Conservation (phyloP, 2,329 filamentous ascomycete species). For the Sporothrix luriei region DNA sequence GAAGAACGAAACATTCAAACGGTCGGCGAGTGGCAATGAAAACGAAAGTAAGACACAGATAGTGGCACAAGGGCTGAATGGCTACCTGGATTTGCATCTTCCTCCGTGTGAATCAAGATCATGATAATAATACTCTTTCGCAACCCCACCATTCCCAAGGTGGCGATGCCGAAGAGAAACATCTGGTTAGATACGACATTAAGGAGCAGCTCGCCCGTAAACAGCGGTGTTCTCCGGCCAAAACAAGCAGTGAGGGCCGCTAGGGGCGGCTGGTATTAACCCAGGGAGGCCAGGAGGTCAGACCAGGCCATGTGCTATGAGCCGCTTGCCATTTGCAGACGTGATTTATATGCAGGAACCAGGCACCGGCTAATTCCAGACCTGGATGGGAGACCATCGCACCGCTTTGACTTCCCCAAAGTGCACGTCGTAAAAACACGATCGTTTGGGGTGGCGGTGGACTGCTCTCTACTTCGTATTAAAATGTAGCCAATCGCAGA, state of each 20-base stretch:
- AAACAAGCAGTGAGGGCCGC: background rate
- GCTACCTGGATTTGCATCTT: background rate
- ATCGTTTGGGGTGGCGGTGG: background rate
- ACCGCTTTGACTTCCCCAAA: background rate
- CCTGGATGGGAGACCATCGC: background rate
- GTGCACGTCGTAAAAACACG: background rate
- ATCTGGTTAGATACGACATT: too few relatives aligned
- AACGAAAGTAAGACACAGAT: too few relatives aligned
- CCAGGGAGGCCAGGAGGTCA: background rate
- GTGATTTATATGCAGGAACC: constrained; percentile 19
- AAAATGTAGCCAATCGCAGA: background rate
- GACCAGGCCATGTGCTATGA: constrained; percentile 1
- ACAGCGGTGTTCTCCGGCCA: constrained; percentile 9
- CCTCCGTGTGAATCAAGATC: constrained; percentile 1
- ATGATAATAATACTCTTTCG: background rate
- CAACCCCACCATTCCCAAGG: background rate
- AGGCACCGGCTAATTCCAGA: constrained; percentile 21
- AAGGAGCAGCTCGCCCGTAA: too few relatives aligned
- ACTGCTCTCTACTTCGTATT: background rate
- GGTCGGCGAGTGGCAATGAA: background rate
- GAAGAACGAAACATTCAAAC: background rate
- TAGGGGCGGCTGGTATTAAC: background rate
- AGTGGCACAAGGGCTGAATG: background rate
- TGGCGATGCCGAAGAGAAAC: background rate
- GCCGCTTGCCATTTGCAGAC: background rate